Conservation (phyloP, 805 yeast genomes). For the Kodamaea lidongshanica region DNA sequence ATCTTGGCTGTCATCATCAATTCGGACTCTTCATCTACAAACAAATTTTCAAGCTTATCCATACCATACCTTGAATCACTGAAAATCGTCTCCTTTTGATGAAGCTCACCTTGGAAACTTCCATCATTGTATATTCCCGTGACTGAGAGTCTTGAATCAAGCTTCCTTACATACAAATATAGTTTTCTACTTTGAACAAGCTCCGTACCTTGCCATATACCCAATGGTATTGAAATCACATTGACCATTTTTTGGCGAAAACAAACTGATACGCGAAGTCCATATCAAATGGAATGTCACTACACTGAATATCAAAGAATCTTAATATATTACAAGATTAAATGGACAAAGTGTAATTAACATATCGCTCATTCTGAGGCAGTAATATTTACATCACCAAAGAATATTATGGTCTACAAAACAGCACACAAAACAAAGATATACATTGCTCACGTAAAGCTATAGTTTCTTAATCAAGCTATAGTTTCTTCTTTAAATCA, state of each 20-base stretch:
- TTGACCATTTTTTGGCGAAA: constrained; percentile 1
- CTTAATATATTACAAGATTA: no score
- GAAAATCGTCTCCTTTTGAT: neutral
- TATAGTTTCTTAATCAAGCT: no score
- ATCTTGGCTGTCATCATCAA: neutral
- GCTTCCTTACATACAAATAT: constrained; percentile 13
- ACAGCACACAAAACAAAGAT: no score
- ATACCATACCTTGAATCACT: constrained; percentile 5
- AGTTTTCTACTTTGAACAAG: constrained; percentile 13
- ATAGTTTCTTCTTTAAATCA: no score
- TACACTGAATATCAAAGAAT: no score
- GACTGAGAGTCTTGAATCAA: constrained; percentile 8
- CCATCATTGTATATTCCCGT: constrained; percentile 19
- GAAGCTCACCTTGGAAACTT: constrained; percentile 14
- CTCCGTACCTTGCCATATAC: constrained; percentile 14
- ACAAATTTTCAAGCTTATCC: constrained; percentile 15
- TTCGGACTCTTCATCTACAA: constrained; percentile 14
- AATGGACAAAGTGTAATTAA: no score
- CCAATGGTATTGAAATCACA: constrained; percentile 12
- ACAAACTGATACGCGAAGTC: no score
- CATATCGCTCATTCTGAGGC: no score
- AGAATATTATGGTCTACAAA: no score
- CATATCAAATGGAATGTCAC: no score
- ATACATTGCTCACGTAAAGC: no score
- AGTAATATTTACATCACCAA: no score